Conservation (phyloP, 2,329 filamentous ascomycete genomes). For the Dryadomyces sulphureus region DNA sequence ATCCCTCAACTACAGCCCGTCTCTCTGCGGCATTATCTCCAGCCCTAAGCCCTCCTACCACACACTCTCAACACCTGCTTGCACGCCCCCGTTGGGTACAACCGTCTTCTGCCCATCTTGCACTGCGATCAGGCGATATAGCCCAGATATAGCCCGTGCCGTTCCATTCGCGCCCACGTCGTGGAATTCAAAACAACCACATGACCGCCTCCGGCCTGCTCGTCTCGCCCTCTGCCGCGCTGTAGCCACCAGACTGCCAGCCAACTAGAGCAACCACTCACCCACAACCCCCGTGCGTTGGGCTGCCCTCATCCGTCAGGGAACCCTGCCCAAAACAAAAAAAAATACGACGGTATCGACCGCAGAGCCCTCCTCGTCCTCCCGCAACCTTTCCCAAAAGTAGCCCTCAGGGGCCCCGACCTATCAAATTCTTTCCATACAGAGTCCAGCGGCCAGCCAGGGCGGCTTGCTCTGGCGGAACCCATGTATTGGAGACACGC, state of each 20-base stretch:
- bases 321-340: background rate
- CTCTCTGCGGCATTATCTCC: background rate
- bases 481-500: conserved; percentile 57
- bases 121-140: conserved; percentile 29
- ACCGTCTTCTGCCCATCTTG: background rate
- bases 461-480: conserved; percentile 64
- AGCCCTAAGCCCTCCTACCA: background rate
- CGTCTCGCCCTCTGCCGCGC: background rate
- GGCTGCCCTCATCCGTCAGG: background rate
- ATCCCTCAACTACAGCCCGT: background rate
- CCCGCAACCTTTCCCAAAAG: conserved; percentile 17
- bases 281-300: background rate
- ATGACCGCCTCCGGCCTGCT: conserved; percentile 1
- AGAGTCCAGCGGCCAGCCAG: conserved; percentile 55
- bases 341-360: background rate
- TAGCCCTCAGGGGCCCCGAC: conserved; percentile 39
- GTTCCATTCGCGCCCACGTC: conserved; percentile 10
- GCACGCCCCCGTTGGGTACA: background rate
- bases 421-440: conserved; percentile 43
- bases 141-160: conserved; percentile 23
- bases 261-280: background rate
- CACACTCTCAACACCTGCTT: background rate
- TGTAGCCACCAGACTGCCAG: background rate
- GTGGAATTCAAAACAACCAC: background rate
- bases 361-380: background rate